Conservation (phyloP, 2,329 filamentous ascomycete species). For the Colletotrichum caudatum region DNA sequence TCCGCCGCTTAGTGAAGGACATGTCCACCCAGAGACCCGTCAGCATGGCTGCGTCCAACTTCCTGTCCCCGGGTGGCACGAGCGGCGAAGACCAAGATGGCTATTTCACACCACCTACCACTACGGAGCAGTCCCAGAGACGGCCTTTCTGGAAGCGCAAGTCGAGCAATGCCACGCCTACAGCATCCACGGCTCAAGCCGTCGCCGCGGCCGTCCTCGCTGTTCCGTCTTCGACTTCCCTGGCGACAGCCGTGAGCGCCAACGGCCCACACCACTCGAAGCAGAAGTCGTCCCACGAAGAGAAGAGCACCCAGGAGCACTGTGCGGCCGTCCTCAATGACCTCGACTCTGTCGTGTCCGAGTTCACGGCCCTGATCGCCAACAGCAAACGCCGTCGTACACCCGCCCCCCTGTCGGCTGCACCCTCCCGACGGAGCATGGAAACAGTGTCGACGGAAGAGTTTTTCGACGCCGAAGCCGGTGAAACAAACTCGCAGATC, state of each 20-base stretch:
- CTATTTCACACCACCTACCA: constrained; percentile 59
- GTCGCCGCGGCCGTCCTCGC: constrained; percentile 55
- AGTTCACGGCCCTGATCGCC: constrained; percentile 82
- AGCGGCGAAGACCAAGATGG: constrained; percentile 62
- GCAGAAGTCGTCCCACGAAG: constrained; percentile 60
- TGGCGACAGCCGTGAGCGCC: constrained; percentile 48
- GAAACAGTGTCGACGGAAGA: constrained; percentile 87
- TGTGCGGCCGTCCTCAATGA: constrained; percentile 87
- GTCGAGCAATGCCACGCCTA: constrained; percentile 71
- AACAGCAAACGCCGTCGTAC: constrained; percentile 83
- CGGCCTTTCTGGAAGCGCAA: constrained; percentile 95
- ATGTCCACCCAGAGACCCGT: constrained; percentile 74
- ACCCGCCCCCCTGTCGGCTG: constrained; percentile 62
- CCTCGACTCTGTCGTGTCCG: constrained; percentile 83
- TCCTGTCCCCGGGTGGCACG: constrained; percentile 52
- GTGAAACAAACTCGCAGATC: constrained; percentile 72
- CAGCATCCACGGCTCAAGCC: constrained; percentile 55
- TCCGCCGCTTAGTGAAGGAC: constrained; percentile 87
- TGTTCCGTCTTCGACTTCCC: constrained; percentile 56
- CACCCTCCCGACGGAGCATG: constrained; percentile 71
- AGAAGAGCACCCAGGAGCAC: constrained; percentile 81
- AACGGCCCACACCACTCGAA: constrained; percentile 51
- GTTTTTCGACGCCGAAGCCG: constrained; percentile 92
- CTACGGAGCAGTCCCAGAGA: constrained; percentile 61
- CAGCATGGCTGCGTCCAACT: constrained; percentile 51